A percentile compares a stretch with the other conserved stretches of the same genome.
Evolutionary conservation across 805 yeast species (phyloP).

Genomic region (Candida nanaspora): DNA sequence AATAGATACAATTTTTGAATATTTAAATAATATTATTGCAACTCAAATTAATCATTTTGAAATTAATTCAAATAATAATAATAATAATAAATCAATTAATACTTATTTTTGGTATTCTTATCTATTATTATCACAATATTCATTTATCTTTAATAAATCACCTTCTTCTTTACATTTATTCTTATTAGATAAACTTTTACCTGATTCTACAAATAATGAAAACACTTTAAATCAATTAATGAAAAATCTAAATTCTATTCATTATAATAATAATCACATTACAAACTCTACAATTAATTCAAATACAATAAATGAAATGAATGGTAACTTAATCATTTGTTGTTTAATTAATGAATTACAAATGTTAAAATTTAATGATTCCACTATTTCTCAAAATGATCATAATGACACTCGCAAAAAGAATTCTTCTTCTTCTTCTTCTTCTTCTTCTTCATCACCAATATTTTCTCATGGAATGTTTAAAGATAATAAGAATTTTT

Average conservation of each 20-base stretch:
- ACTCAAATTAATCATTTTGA: constrained; percentile 32
- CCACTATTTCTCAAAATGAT: no score
- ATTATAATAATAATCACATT: constrained; percentile 1
- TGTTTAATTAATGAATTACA: constrained; percentile 26
- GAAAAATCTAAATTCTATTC: constrained; percentile 17
- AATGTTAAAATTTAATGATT: constrained; percentile 22
- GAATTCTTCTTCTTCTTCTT: no score
- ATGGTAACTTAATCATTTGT: constrained; percentile 21
- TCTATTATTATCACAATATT: constrained; percentile 35
- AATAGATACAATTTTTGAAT: constrained; percentile 40
- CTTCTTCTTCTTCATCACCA: no score
- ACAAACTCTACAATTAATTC: neutral
- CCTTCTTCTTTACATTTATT: constrained; percentile 32
- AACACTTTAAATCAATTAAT: constrained; percentile 15
- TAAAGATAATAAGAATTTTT: constrained; percentile 30
- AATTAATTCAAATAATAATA: constrained; percentile 9
- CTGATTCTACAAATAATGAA: constrained; percentile 5
- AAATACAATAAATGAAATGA: constrained; percentile 5
- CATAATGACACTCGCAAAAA: no score
- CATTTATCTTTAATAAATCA: constrained; percentile 29
- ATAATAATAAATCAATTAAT: neutral
- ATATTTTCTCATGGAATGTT: constrained; percentile 19
- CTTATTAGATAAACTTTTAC: constrained; percentile 21
- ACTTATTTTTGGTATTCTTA: constrained; percentile 41
- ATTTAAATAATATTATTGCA: constrained; percentile 39